Percentiles rank a stretch among this genome's conserved stretches.
These are phyloP conservation scores for Tetracladium setigerum DNA, from an alignment of 495 filamentous ascomycete genomes.

Conservation along the genomic window DNA sequence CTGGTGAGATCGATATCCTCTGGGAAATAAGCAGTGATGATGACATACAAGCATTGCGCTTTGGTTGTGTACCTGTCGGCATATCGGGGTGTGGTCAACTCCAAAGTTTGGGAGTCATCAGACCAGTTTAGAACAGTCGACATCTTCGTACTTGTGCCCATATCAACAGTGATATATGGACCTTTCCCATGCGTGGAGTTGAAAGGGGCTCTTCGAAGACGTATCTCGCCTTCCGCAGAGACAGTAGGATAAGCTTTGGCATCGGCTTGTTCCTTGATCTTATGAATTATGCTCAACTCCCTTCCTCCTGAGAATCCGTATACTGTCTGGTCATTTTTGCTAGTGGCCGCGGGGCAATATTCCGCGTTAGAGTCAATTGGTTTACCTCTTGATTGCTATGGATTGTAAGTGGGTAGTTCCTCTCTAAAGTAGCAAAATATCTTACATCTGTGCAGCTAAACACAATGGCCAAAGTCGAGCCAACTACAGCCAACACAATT, in stretches of 20 bases:
- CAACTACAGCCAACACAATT: not conserved
- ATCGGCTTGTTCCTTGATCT: conserved; percentile 4
- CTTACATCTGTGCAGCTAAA: not conserved
- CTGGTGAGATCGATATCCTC: conserved; percentile 12
- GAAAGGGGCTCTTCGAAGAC: conserved; percentile 6
- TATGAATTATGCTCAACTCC: conserved; percentile 9
- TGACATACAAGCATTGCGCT: conserved; percentile 16
- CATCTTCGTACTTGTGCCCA: conserved; percentile 9
- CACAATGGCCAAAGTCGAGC: not conserved
- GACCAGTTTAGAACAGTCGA: conserved; percentile 8
- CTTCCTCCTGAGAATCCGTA: conserved; percentile 9
- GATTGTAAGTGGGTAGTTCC: not conserved
- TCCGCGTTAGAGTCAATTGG: conserved; percentile 5
- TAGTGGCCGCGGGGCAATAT: conserved; percentile 12
- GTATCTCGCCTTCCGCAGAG: conserved; percentile 15
- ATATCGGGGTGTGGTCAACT: conserved; percentile 14
- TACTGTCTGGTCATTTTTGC: not conserved
- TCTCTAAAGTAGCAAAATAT: not conserved
- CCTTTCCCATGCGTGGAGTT: conserved; percentile 9
- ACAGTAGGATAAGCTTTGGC: not conserved
- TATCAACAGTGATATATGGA: conserved; percentile 11
- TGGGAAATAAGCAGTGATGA: conserved; percentile 19
- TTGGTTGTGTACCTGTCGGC: not conserved
- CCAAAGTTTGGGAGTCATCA: conserved; percentile 5
- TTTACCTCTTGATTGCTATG: not conserved